These are phyloP conservation scores for Rhodotorula mucilaginosa DNA, from an alignment of 1,284 basidiomycete species.

Conservation along the genomic window DNA sequence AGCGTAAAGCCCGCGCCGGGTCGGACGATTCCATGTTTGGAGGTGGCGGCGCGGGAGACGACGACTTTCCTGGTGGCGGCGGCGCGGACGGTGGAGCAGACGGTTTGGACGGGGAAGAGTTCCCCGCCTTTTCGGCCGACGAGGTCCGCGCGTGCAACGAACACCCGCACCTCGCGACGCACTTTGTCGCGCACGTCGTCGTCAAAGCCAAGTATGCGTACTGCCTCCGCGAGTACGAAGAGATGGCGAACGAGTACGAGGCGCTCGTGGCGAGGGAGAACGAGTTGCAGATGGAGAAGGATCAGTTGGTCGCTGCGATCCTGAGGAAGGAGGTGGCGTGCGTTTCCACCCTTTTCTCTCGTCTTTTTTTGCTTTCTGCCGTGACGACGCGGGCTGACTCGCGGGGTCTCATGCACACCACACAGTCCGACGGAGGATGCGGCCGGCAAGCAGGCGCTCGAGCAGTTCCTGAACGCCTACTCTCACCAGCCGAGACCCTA, in stretches of 20 bases:
- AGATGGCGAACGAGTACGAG: constrained; percentile 63
- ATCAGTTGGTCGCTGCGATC: constrained; percentile 58
- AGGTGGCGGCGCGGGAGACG: constrained; percentile 52
- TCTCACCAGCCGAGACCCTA: constrained; percentile 12
- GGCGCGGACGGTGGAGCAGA: not conserved
- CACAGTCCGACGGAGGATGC: not conserved
- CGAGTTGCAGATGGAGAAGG: constrained; percentile 58
- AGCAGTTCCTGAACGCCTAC: constrained; percentile 20
- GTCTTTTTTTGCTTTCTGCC: not conserved
- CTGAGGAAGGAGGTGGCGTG: constrained; percentile 45
- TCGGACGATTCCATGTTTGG: constrained; percentile 9
- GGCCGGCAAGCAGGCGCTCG: constrained; percentile 3
- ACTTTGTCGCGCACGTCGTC: constrained; percentile 59
- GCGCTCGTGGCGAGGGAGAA: constrained; percentile 58
- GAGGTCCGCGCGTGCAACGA: constrained; percentile 22
- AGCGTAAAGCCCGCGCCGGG: constrained; percentile 13
- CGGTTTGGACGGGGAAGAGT: not conserved
- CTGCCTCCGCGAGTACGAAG: constrained; percentile 61
- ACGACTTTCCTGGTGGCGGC: constrained; percentile 42
- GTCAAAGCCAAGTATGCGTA: constrained; percentile 71
- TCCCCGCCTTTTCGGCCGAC: constrained; percentile 8
- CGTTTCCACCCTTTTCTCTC: not conserved
- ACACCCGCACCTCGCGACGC: constrained; percentile 25
- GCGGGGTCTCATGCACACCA: not conserved
- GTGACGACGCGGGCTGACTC: not conserved